Base-by-base conservation (phyloP, 2,329 filamentous ascomycete species). In the Emydomyces testavorans region DNA sequence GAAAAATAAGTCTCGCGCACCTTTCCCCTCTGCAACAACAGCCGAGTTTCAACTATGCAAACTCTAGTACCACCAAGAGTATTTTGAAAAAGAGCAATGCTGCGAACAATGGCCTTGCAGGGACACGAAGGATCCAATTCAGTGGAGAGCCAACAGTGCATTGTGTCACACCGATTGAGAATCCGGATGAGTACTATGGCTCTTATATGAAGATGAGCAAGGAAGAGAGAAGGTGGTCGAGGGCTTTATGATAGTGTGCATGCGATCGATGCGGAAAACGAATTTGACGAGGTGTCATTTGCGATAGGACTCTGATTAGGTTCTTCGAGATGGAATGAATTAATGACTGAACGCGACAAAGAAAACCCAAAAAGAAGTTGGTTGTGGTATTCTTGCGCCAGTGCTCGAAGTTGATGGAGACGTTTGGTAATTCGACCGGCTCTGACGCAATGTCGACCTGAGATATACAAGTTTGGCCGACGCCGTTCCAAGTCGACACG, bases 141-240 rank as follows among this genome's bases (percentile, higher is more conserved):
- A 56, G 61, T 32, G 64, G 62, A 31, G 65, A 67, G 4, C 70
- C 70, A 3, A 67, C 63, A 18, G 64, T 73, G 20, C 62, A 71
- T 57, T 68, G 65, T 48, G 65, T 73, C 41, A 71, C 69, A 2
- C 70, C 70, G 0, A 71, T 73, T 51, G 69, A 71, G 54, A 67
- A 69, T 15, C 62, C 64, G 4, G 66, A 71, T 15, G 71, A 71
- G 44, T 72, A 71, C 52, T 72, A 73, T 43, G 70, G 70, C 39
- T 62, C 57, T n/a, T 66, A 71, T 52, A 62, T 57, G 34, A 71
- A 70, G 58, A 62, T 72, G 58, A 63, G 64, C 29, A 62, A 60
- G 44, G 70, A 73, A 32, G 70, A 72, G 53, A 60, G 69, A 55
- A 61, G 70, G 55, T 73, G 70, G 70, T 36, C 48, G 8, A 45